Percentiles rank a stretch among this genome's conserved stretches.
phyloP scores from a whole-genome alignment of 2,329 filamentous ascomycete species.

The Amauroascus niger region DNA sequence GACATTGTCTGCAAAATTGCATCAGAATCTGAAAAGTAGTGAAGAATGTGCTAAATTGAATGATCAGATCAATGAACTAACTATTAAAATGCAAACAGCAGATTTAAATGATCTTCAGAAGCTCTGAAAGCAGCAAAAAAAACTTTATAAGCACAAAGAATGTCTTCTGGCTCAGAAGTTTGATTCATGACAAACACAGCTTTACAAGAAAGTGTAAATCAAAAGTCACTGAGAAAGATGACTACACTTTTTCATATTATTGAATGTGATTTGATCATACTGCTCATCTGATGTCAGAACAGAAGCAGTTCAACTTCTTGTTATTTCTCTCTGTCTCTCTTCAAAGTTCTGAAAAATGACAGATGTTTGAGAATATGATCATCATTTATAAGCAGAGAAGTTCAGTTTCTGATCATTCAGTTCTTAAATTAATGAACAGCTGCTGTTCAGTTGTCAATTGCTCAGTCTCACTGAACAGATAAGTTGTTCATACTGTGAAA shows the following conservation, averaged over 20 bases:
- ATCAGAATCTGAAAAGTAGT: neutral
- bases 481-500: no score
- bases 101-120: neutral
- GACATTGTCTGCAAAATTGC: slow-evolving; percentile 1
- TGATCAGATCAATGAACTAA: neutral
- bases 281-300: no score
- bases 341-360: no score
- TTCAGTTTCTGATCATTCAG: no score
- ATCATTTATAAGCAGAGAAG: no score
- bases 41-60: neutral
- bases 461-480: no score
- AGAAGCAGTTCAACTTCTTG: no score
- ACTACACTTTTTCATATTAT: slow-evolving; percentile 7
- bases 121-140: neutral
- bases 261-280: slow-evolving; percentile 10
- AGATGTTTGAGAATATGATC: no score
- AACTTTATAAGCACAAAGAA: neutral
- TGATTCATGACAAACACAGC: neutral
- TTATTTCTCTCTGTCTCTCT: no score
- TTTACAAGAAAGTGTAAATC: neutral
- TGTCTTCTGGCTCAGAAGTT: neutral
- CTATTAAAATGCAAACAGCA: no score
- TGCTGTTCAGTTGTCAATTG: no score
- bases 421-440: no score
- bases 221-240: neutral